Conservation (phyloP, 495 filamentous ascomycete species). For the Penicillium daleae region DNA sequence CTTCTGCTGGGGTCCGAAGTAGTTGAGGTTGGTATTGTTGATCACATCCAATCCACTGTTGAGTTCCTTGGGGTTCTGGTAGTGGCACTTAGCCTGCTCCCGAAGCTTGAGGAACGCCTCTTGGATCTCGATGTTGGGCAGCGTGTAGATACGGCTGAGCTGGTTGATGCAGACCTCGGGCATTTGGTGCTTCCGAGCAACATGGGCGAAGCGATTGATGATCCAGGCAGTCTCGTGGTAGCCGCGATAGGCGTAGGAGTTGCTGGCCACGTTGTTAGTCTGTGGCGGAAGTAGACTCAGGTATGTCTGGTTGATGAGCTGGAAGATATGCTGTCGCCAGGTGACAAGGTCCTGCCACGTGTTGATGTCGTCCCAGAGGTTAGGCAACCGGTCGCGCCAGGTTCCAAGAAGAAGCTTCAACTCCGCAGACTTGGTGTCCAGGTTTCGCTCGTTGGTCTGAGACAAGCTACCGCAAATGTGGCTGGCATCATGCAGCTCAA, state of each 20-base stretch:
- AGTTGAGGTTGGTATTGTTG: slow-evolving; percentile 98
- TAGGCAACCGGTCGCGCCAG: slow-evolving; percentile 94
- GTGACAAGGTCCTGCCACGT: slow-evolving; percentile 98
- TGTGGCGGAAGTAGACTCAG: slow-evolving; percentile 81
- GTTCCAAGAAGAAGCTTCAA: slow-evolving; percentile 91
- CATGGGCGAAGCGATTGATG: slow-evolving; percentile 98
- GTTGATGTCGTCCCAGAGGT: slow-evolving; percentile 99
- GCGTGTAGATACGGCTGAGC: slow-evolving; percentile 94
- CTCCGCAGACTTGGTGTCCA: slow-evolving; percentile 93
- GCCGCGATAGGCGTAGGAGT: slow-evolving; percentile 93
- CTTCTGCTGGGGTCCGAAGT: slow-evolving; percentile 94
- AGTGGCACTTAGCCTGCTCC: slow-evolving; percentile 98
- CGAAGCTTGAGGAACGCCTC: slow-evolving; percentile 97
- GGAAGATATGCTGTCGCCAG: slow-evolving; percentile 98
- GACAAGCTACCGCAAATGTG: slow-evolving; percentile 89
- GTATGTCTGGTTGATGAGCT: slow-evolving; percentile 93
- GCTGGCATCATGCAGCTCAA: slow-evolving; percentile 96
- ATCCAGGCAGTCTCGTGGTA: slow-evolving; percentile 99
- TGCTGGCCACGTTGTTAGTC: slow-evolving; percentile 74
- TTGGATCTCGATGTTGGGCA: slow-evolving; percentile 99
- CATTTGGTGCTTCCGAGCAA: slow-evolving; percentile 94
- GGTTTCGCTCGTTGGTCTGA: slow-evolving; percentile 78
- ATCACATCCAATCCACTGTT: slow-evolving; percentile 95
- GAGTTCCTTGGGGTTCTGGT: slow-evolving; percentile 90
- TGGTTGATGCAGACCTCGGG: slow-evolving; percentile 97